Evolutionary conservation across 1,284 basidiomycete species (phyloP).

Genomic region (Trametes polyzona): DNA sequence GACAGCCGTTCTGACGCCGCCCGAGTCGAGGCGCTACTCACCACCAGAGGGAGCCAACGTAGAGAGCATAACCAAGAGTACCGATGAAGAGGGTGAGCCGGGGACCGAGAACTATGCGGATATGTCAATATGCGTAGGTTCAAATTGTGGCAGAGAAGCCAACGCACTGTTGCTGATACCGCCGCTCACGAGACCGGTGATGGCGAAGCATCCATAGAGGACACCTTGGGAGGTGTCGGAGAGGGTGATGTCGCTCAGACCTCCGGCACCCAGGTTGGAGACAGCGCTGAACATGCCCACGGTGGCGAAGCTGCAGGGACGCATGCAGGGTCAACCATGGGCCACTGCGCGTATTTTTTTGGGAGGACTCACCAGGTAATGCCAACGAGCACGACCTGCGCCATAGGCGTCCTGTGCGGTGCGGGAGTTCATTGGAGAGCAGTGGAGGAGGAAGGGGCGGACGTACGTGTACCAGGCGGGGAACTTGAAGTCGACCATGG

Average conservation of each 20-base stretch:
- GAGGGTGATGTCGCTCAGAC: constrained; percentile 45
- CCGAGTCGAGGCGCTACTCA: constrained; percentile 23
- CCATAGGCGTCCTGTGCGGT: constrained; percentile 39
- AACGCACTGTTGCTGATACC: constrained; percentile 49
- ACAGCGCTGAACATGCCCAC: constrained; percentile 58
- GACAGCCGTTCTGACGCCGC: background rate
- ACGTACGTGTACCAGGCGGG: constrained; percentile 38
- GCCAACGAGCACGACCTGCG: constrained; percentile 47
- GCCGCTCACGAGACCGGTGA: constrained; percentile 52
- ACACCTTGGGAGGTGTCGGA: constrained; percentile 48
- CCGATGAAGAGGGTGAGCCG: constrained; percentile 52
- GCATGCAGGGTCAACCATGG: constrained; percentile 6
- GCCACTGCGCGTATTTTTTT: background rate
- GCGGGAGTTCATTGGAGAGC: background rate
- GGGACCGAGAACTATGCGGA: constrained; percentile 46
- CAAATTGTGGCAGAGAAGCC: background rate
- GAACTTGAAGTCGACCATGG: constrained; percentile 31
- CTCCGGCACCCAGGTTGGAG: constrained; percentile 50
- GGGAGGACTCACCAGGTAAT: constrained; percentile 43
- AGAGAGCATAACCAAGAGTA: constrained; percentile 50
- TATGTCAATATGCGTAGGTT: constrained; percentile 22
- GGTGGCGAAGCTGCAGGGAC: constrained; percentile 40
- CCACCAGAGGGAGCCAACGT: constrained; percentile 51
- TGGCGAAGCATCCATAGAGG: constrained; percentile 49
- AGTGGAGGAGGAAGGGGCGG: background rate